Base-by-base conservation (phyloP, 2,329 filamentous ascomycete species). In the Clonostachys chloroleuca region DNA sequence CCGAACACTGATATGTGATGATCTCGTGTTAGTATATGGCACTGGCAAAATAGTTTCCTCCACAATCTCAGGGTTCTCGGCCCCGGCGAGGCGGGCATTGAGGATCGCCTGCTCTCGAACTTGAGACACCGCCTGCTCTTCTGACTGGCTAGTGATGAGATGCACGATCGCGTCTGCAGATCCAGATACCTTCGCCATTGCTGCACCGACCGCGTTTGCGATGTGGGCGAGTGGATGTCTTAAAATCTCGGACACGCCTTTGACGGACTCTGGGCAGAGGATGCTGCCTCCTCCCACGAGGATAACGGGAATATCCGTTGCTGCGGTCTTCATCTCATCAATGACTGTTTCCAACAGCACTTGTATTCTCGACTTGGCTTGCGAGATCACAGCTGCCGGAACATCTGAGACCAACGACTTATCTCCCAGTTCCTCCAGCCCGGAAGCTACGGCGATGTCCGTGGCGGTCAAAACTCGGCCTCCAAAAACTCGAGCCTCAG, bases 181-280 rank as follows among this genome's bases (percentile, higher is more conserved):
- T 30, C 75, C 77, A 4, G 72, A 72, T 1, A 80, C 72, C 46
- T 77, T 77, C 4, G 75, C 76, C 33, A 80, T 80, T 0, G 80
- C 80, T 1, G 80, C 80, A 6, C 80, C 80, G 3, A 84, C 75
- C 0, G 80, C 80, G 57, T 83, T 84, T 4, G 80, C 80, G 1
- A 75, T 77, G 47, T 76, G 76, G 34, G 77, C 67, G 43, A 73
- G 74, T 3, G 72, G 68, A 1, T 79, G 80, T 5, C 69, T 63
- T 7, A 77, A 73, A 48, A 75, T 70, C 50, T 74, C 65, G 9
- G 69, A 66, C 1, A 80, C 78, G 1, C 77, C 77, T 1, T 66
- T 61, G 6, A 83, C 64, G 1, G 64, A 54, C 5, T 74, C 65
- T 1, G 73, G 70, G 4, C 75, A 72, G 3, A 82, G 59, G 1